These are phyloP conservation scores for Xylaria sp. DNA, from an alignment of 2,329 filamentous ascomycete species.

Conservation along the genomic window DNA sequence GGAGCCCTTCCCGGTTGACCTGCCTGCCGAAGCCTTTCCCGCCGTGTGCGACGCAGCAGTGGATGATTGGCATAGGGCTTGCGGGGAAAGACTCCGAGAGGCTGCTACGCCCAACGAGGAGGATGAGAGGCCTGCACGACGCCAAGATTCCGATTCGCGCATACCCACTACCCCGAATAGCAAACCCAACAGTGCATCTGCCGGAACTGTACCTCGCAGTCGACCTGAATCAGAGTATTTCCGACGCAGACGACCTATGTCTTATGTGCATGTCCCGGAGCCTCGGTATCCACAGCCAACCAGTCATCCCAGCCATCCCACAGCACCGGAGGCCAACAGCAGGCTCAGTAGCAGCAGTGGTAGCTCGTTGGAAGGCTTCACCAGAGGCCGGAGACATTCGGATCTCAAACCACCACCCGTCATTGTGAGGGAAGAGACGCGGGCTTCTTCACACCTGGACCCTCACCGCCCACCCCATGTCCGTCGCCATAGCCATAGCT, in stretches of 20 bases:
- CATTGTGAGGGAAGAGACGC: slow-evolving; percentile 42
- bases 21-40: slow-evolving; percentile 74
- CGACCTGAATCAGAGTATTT: slow-evolving; percentile 52
- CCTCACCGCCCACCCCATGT: slow-evolving; percentile 40
- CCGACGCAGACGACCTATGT: slow-evolving; percentile 51
- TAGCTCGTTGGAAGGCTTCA: slow-evolving; percentile 55
- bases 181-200: slow-evolving; percentile 46
- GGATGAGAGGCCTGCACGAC: slow-evolving; percentile 44
- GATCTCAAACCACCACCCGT: slow-evolving; percentile 56
- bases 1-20: slow-evolving; percentile 69
- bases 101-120: slow-evolving; percentile 60
- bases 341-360: slow-evolving; percentile 50
- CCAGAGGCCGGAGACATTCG: slow-evolving; percentile 62
- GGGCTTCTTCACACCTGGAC: slow-evolving; percentile 39
- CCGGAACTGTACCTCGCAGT: slow-evolving; percentile 39
- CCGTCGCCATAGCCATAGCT: slow-evolving; percentile 48
- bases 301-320: slow-evolving; percentile 41
- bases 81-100: slow-evolving; percentile 74
- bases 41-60: slow-evolving; percentile 79
- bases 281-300: slow-evolving; percentile 42
- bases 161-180: slow-evolving; percentile 46
- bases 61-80: slow-evolving; percentile 84
- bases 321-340: slow-evolving; percentile 40
- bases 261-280: slow-evolving; percentile 45
- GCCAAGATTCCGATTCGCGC: slow-evolving; percentile 41